Base-by-base conservation (phyloP, 805 yeast genomes). In the Metschnikowia koreensis region DNA sequence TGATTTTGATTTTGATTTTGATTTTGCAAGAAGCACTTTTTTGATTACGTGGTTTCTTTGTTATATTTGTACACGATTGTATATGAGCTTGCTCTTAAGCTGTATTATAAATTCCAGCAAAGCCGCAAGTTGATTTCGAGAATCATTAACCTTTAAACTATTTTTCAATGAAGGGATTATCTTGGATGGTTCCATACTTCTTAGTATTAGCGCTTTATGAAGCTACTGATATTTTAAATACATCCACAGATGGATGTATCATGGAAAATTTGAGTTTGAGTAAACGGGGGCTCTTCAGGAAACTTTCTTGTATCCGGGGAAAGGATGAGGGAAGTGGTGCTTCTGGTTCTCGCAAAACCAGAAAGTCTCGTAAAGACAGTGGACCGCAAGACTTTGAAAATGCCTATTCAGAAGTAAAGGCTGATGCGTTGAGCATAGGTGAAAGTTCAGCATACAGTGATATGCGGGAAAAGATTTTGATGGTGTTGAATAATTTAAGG, bases 401-500 rank as follows among this genome's bases (percentile, higher is more conserved):
- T 28, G 38, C 13, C 5, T 29, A 15, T 28, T 41, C 50, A 12
- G 50, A 47, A 27, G 46, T 47, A 13, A 47, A 10, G 37, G 50
- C 41, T 5, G 50, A 47, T 22, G 38, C 17, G 31, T 10, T 41
- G 33, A 41, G 46, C 17, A 13, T 38, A 7, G 50, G 50, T 11
- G 17, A 27, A 22, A 37, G 36, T 29, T 34, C 29, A 1, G 50
- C 50, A 5, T 47, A 22, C 26, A 46, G 37, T 15, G 11, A 17
- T 27, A 47, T 47, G 50, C 29, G 50, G 22, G 47, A 48, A 15
- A 37, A 38, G 37, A 26, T 48, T 10, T 27, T 43, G 17, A 43
- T 39, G 31, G 43, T 48, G 11, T 26, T 43, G 39, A 38, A 26
- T 17, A 48, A 42, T 31, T 43, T 48, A 39, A 28, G 16, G 26